These are phyloP conservation scores for Colletotrichum coccodes DNA, from an alignment of 2,329 filamentous ascomycete genomes.

Conservation along the genomic window DNA sequence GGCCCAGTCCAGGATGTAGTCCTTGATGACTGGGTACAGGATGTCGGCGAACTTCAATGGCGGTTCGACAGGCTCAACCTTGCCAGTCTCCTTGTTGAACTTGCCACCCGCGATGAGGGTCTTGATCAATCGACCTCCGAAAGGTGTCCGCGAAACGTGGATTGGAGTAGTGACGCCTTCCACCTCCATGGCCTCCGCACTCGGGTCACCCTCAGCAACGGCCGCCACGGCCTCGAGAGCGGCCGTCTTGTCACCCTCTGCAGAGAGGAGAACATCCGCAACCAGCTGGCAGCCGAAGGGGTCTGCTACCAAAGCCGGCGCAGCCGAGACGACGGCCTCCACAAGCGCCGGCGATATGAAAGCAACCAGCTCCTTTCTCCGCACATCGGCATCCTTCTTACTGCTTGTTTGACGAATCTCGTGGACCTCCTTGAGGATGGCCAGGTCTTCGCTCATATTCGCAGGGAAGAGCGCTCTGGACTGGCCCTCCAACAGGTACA, in stretches of 20 bases:
- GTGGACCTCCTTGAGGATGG: slow-evolving; percentile 80
- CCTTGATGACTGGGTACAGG: slow-evolving; percentile 84
- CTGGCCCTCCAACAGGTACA: slow-evolving; percentile 83
- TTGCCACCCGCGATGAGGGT: slow-evolving; percentile 88
- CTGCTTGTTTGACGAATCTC: slow-evolving; percentile 84
- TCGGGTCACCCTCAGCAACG: slow-evolving; percentile 67
- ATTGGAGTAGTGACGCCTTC: slow-evolving; percentile 37
- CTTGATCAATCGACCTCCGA: slow-evolving; percentile 87
- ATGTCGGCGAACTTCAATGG: slow-evolving; percentile 82
- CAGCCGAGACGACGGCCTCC: slow-evolving; percentile 74
- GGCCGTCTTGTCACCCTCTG: slow-evolving; percentile 78
- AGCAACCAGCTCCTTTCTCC: slow-evolving; percentile 80
- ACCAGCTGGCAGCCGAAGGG: slow-evolving; percentile 91
- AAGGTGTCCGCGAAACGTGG: slow-evolving; percentile 70
- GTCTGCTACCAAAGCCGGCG: slow-evolving; percentile 75
- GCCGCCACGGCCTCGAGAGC: slow-evolving; percentile 78
- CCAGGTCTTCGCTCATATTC: slow-evolving; percentile 72
- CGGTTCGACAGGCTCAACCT: slow-evolving; percentile 76
- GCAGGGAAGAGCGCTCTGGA: slow-evolving; percentile 69
- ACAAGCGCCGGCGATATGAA: slow-evolving; percentile 81
- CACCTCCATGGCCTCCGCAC: slow-evolving; percentile 50
- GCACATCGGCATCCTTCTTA: slow-evolving; percentile 86
- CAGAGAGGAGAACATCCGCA: slow-evolving; percentile 81
- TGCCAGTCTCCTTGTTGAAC: slow-evolving; percentile 80
- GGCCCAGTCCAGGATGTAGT: slow-evolving; percentile 83